Conservation (phyloP, 2,329 filamentous ascomycete species). For the Hypomyces perniciosus region DNA sequence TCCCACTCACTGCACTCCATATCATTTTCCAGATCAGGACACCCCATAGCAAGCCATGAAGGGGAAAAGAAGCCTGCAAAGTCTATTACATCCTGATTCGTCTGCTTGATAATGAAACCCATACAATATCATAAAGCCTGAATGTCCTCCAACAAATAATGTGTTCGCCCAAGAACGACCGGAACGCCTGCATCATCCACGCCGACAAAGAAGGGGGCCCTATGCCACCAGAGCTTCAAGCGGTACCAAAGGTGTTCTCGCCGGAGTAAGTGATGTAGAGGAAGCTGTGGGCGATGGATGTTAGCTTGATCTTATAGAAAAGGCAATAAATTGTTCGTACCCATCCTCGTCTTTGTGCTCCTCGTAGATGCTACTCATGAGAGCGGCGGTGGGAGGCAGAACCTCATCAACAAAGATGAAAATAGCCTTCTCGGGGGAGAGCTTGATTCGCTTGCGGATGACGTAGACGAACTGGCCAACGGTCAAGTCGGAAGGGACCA, state of each 20-base stretch:
- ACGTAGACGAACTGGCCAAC: constrained; percentile 99
- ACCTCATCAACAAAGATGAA: constrained; percentile 99
- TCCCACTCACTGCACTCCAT: background rate
- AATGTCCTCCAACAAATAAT: constrained; percentile 21
- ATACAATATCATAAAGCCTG: constrained; percentile 22
- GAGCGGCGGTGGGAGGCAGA: constrained; percentile 87
- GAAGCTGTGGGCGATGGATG: constrained; percentile 52
- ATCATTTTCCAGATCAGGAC: background rate
- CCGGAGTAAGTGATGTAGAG: constrained; percentile 99
- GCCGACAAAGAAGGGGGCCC: constrained; percentile 12
- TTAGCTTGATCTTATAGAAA: background rate
- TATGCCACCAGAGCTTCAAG: constrained; percentile 15
- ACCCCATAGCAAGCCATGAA: constrained; percentile 1
- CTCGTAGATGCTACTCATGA: constrained; percentile 99
- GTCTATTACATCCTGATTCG: constrained; percentile 3
- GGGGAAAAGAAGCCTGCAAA: background rate
- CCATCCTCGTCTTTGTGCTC: constrained; percentile 88
- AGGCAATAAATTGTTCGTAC: constrained; percentile 33
- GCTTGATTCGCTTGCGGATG: constrained; percentile 99
- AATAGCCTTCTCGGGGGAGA: constrained; percentile 98
- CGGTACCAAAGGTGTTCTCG: constrained; percentile 90
- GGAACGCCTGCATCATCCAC: constrained; percentile 31
- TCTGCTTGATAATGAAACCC: constrained; percentile 3
- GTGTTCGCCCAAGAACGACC: constrained; percentile 26
- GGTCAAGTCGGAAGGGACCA: constrained; percentile 94